Base-by-base conservation (phyloP, 2,329 filamentous ascomycete genomes). In the Monosporascus sp. region DNA sequence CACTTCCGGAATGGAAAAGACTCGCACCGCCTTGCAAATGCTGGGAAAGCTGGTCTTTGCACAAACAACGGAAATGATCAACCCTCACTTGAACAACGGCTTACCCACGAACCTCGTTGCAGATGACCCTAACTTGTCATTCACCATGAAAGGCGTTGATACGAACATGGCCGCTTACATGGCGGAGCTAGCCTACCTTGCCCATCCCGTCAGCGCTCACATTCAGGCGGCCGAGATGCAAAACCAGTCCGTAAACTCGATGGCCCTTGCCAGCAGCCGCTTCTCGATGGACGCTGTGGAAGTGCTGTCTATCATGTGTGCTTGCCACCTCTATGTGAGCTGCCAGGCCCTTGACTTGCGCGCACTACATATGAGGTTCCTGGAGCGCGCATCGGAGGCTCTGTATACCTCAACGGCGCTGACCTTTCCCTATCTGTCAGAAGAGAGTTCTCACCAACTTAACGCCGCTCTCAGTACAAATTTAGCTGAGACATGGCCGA, bases 191-290 rank as follows among this genome's bases (percentile, higher is more conserved):
- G 78, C 74, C 2, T 82, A 78, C 56, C 74, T 87, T 1, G 78
- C 83, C 2, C 79, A 82, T 50, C 83, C 85, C 0, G 78, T 88
- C 27, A 79, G 77, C 48, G 73, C 73, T 2, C 83, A 86, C 59
- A 80, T 87, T 1, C 82, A 84, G 65, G 76, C 77, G 0, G 83
- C 85, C 1, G 85, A 88, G 65, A 84, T 86, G 79, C 73, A 79
- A 48, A 88, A 88, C 60, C 84, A 89, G 63, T 73, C 77, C 0
- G 72, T 88, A 59, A 88, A 88, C 62, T 85, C 81, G 0, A 74
- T 88, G 34, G 85, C 84, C 0, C 69, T 87, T 0, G 70, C 85
- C 11, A 78, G 78, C 0, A 78, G 79, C 1, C 75, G 83, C 3
- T 79, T 80, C 50, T 83, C 82, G 0, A 67, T 77, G 50, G 74